phyloP scores from a whole-genome alignment of 2,329 filamentous ascomycete species.

The Xylogone sp. region DNA sequence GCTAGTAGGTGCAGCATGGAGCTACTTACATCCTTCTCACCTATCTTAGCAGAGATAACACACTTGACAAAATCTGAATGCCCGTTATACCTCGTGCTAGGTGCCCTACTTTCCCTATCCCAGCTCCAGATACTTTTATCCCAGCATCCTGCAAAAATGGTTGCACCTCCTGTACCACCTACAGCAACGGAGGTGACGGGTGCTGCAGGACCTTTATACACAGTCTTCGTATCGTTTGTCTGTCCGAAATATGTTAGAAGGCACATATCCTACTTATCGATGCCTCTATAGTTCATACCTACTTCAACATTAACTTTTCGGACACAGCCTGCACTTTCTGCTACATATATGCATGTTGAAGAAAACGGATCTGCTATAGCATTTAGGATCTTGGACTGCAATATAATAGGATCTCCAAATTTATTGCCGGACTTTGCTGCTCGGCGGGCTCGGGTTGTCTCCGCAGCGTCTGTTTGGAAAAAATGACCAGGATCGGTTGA shows the following conservation, averaged over 20 bases:
- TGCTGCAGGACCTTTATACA: conserved; percentile 71
- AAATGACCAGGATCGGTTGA: conserved; percentile 76
- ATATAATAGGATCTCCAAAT: conserved; percentile 72
- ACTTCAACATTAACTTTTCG: conserved; percentile 74
- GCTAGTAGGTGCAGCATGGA: not conserved
- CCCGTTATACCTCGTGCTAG: conserved; percentile 62
- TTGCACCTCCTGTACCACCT: conserved; percentile 50
- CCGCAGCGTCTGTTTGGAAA: conserved; percentile 72
- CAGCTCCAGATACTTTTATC: conserved; percentile 91
- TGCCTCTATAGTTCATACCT: conserved; percentile 35
- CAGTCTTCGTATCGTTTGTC: conserved; percentile 38
- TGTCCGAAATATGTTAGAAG: conserved; percentile 21
- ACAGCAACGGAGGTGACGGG: conserved; percentile 77
- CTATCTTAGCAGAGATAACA: conserved; percentile 59
- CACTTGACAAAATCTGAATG: conserved; percentile 92
- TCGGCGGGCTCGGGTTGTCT: conserved; percentile 48
- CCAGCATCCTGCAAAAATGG: conserved; percentile 86
- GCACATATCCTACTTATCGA: not conserved
- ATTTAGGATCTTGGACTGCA: conserved; percentile 84
- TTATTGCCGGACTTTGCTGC: conserved; percentile 71
- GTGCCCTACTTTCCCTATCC: conserved; percentile 56
- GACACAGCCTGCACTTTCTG: conserved; percentile 81
- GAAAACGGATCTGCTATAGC: conserved; percentile 64
- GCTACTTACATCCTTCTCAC: conserved; percentile 48
- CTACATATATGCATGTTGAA: conserved; percentile 63